Base-by-base conservation (phyloP, 1,284 basidiomycete genomes). In the Cryptococcus depauperatus region DNA sequence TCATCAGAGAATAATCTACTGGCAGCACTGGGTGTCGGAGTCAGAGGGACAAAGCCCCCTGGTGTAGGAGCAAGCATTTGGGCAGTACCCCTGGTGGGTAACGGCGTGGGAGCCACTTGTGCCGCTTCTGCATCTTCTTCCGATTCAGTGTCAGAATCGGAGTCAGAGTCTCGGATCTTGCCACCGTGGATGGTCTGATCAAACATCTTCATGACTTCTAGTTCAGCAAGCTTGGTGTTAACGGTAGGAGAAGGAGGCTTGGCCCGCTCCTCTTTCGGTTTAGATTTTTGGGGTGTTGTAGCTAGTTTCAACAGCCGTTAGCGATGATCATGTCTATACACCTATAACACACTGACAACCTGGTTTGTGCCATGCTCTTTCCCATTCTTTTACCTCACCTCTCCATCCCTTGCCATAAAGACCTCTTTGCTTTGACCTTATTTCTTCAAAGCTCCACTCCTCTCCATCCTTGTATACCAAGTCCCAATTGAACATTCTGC, bases 141-240 rank as follows among this genome's bases (percentile, higher is more conserved):
- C 4, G 44, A 45, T 25, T 50, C 51, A 14, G 46, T 48, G 9
- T 59, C 59, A 9, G 58, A 60, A 7, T 74, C 73, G 10, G 71
- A 73, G 38, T 74, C 74, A 35, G 73, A 72, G 22, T 70, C 69
- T 34, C 61, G 57, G 34, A 77, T 74, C 26, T 73, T 65, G 43
- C 62, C 64, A 13, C 62, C 68, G 34, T 66, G 66, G 39, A 78
- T 77, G 0, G 84, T 87, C 70, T 83, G 70, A 65, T 93, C 92
- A 66, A 89, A 92, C 81, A 95, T 86, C 47, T 82, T 83, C 72
- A 88, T 88, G 30, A 95, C 87, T 64, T 93, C 90, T n/a, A 80
- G 84, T 42, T 92, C 75, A 3, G 91, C 91, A 52, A 88, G 85
- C 66, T 89, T 90, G 35, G 85, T 89, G 62, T 86, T 86, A 51